Conservation (phyloP, 2,329 filamentous ascomycete species). For the Xylaria sp. region DNA sequence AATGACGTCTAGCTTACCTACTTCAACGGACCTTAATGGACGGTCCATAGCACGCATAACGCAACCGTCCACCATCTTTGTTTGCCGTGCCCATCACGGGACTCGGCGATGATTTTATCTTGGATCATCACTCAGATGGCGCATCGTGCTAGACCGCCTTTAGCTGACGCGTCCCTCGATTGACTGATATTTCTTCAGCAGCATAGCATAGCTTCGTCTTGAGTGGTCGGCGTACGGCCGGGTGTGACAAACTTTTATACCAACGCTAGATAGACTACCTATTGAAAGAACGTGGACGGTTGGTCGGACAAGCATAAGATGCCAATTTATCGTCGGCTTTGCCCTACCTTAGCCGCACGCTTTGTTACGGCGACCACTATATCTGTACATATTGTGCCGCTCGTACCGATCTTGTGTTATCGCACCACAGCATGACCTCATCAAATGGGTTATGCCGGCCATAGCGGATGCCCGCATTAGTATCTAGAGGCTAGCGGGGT, state of each 20-base stretch:
- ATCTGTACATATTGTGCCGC: background rate
- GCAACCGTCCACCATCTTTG: background rate
- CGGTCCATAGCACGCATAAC: background rate
- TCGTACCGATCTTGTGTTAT: background rate
- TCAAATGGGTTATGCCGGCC: background rate
- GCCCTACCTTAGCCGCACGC: background rate
- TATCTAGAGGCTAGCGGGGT: background rate
- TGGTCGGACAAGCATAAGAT: background rate
- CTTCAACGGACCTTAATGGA: background rate
- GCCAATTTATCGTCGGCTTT: background rate
- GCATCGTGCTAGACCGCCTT: background rate
- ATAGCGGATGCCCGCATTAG: background rate
- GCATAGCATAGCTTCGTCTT: background rate
- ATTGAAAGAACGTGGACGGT: background rate
- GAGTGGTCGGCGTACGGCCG: background rate
- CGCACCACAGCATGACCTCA: background rate
- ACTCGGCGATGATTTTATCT: conserved; percentile 6
- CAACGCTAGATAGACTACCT: background rate
- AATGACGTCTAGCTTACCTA: conserved; percentile 21
- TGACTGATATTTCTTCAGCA: background rate
- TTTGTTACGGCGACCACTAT: background rate
- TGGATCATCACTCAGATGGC: background rate
- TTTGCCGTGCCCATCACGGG: background rate
- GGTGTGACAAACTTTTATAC: background rate
- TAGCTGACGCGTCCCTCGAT: conserved; percentile 14